phyloP scores from a whole-genome alignment of 345 rosid species.

The Carallia pectinifolia region DNA sequence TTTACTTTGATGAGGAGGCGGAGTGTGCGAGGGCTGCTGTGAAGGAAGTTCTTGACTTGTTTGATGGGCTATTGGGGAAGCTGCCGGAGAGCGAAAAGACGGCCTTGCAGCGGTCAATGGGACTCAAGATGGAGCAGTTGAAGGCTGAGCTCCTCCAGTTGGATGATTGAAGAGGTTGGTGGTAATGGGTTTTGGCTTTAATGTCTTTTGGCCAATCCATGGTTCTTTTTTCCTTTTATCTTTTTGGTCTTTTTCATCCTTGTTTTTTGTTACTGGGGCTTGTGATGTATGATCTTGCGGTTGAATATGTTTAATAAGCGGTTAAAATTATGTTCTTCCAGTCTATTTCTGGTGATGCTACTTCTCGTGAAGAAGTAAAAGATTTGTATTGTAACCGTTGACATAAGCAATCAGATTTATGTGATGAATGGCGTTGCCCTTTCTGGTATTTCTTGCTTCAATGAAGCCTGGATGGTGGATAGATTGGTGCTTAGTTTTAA shows the following conservation, averaged over 20 bases:
- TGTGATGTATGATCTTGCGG: no score
- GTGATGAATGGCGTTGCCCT: no score
- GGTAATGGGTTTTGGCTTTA: slow-evolving; percentile 3
- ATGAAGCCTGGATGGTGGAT: no score
- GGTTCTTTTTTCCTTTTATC: background rate
- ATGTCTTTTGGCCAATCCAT: background rate
- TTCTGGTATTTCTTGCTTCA: no score
- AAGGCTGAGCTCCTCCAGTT: slow-evolving; percentile 86
- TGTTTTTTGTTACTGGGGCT: no score
- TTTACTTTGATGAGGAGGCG: slow-evolving; percentile 89
- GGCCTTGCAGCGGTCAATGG: slow-evolving; percentile 82
- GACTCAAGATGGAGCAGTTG: slow-evolving; percentile 92
- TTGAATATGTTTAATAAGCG: no score
- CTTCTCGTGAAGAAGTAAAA: no score
- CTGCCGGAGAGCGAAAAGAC: slow-evolving; percentile 58
- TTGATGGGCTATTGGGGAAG: slow-evolving; percentile 53
- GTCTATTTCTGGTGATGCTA: no score
- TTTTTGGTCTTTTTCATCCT: background rate
- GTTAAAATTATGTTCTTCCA: no score
- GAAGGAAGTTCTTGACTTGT: slow-evolving; percentile 64
- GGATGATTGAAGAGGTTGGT: slow-evolving; percentile 55
- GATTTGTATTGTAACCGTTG: no score
- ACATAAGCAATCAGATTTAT: no score
- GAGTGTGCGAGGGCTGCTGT: slow-evolving; percentile 81
- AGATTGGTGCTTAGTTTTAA: no score